phyloP scores from a whole-genome alignment of 106 monocot species.

The Allium cepa region DNA sequence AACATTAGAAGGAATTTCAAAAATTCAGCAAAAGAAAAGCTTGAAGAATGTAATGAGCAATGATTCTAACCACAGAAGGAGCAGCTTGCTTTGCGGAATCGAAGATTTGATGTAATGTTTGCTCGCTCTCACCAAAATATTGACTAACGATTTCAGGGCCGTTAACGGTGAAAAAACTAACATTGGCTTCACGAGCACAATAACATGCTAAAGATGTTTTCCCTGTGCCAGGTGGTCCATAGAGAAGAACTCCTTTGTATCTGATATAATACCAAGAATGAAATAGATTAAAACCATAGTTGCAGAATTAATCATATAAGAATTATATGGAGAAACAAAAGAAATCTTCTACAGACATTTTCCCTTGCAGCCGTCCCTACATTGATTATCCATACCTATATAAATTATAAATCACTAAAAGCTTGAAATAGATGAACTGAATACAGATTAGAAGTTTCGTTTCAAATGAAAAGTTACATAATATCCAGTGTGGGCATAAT shows the following conservation, averaged over 20 bases:
- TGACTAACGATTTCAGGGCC: conserved; percentile 93
- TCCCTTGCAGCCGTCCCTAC: too few species aligned
- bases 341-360: too few species aligned
- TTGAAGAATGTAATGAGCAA: conserved; percentile 3
- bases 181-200: conserved; percentile 58
- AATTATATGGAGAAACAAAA: too few species aligned
- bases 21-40: neutral
- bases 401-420: too few species aligned
- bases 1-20: neutral
- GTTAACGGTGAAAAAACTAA: conserved; percentile 66
- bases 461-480: too few species aligned
- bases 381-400: too few species aligned
- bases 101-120: conserved; percentile 61
- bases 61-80: conserved; percentile 75
- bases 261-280: conserved; percentile 17
- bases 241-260: conserved; percentile 85
- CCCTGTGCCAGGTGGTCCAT: conserved; percentile 96
- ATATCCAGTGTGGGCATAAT: too few species aligned
- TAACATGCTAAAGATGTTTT: conserved; percentile 76
- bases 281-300: too few species aligned
- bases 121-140: conserved; percentile 93
- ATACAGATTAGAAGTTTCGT: too few species aligned
- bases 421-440: too few species aligned
- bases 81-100: conserved; percentile 61
- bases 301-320: too few species aligned